phyloP scores from a whole-genome alignment of 495 filamentous ascomycete genomes.

The Sordaria brevicollis region DNA sequence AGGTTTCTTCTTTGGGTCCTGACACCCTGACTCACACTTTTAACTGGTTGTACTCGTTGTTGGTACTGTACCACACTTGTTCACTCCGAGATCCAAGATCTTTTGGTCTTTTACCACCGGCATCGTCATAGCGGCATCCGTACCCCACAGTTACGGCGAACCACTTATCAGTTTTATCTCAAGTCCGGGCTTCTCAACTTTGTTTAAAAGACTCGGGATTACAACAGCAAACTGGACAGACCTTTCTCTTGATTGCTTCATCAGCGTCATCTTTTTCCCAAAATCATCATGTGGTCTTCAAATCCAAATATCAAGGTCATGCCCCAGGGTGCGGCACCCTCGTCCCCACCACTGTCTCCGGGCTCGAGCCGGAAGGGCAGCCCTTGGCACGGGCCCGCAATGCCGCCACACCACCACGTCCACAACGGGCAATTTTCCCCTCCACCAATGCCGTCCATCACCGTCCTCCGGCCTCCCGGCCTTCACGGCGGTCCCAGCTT shows the following conservation, averaged over 20 bases:
- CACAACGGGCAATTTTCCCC: slow-evolving; percentile 1
- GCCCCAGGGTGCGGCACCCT: slow-evolving; percentile 36
- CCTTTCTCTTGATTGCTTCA: no score
- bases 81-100: background rate
- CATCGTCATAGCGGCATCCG: background rate
- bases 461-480: slow-evolving; percentile 30
- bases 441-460: slow-evolving; percentile 22
- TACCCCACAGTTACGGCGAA: slow-evolving; percentile 30
- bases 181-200: background rate
- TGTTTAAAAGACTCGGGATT: background rate
- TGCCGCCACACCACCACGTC: slow-evolving; percentile 16
- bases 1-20: slow-evolving; percentile 42
- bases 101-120: slow-evolving; percentile 11
- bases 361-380: slow-evolving; percentile 26
- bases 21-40: slow-evolving; percentile 28
- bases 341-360: slow-evolving; percentile 43
- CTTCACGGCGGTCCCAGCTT: slow-evolving; percentile 31
- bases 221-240: background rate
- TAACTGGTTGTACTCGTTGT: background rate
- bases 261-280: slow-evolving; percentile 2
- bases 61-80: background rate
- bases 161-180: slow-evolving; percentile 4
- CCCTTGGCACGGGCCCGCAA: slow-evolving; percentile 14
- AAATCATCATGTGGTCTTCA: slow-evolving; percentile 34
- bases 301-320: slow-evolving; percentile 34